Conservation (phyloP, 1,284 basidiomycete genomes). For the Cutaneotrichosporon spelunceum region DNA sequence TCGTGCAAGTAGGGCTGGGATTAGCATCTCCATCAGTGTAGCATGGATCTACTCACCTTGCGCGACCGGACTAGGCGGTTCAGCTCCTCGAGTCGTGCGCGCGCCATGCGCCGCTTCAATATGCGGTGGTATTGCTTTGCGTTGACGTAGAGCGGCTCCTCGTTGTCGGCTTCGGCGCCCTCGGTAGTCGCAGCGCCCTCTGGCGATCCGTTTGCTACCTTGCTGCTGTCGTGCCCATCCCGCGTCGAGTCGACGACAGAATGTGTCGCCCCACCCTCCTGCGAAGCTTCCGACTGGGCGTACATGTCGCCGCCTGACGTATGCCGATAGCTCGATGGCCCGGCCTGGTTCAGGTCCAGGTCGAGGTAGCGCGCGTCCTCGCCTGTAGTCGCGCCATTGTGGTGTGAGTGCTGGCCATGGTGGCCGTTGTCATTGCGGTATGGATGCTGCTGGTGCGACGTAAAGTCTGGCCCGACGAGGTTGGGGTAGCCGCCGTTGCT, state of each 20-base stretch:
- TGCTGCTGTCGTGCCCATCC: constrained; percentile 27
- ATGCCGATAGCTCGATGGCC: constrained; percentile 33
- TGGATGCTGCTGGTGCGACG: constrained; percentile 12
- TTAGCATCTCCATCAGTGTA: background rate
- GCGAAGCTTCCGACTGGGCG: constrained; percentile 19
- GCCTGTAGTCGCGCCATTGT: constrained; percentile 17
- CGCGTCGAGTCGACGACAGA: constrained; percentile 8
- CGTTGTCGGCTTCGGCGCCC: constrained; percentile 59
- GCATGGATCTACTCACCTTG: constrained; percentile 62
- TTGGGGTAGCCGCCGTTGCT: constrained; percentile 17
- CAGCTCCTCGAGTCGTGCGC: constrained; percentile 84
- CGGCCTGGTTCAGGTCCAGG: constrained; percentile 34
- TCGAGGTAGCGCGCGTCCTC: constrained; percentile 35
- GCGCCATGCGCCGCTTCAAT: constrained; percentile 80
- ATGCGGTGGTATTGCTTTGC: constrained; percentile 97
- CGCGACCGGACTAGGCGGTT: constrained; percentile 84
- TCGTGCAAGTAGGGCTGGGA: constrained; percentile 91
- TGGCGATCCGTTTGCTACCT: constrained; percentile 25
- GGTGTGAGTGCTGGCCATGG: constrained; percentile 10
- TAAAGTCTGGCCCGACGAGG: constrained; percentile 24
- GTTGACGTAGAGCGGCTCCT: constrained; percentile 94
- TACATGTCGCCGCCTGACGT: constrained; percentile 11
- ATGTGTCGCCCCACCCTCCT: constrained; percentile 13
- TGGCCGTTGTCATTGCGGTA: constrained; percentile 19
- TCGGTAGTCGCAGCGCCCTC: constrained; percentile 17